Evolutionary conservation across 371 early-diverging fungal genomes (phyloP), one percentile per base, ranked within the genome.

Genomic region (Syncephalis fuscata): DNA sequence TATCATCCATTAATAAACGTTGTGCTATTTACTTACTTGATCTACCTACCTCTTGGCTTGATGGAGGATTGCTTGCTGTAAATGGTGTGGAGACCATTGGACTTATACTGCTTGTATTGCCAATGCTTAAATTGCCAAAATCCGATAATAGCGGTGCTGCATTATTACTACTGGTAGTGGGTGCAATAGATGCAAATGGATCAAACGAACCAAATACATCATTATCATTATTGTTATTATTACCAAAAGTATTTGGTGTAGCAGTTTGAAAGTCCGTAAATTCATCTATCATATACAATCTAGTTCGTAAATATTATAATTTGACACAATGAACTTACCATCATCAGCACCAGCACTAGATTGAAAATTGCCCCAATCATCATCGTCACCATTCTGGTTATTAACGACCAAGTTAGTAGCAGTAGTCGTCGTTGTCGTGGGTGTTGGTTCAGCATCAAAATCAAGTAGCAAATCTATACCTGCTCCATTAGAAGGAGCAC

Each of bases 261-360:
- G 78, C 75, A 38, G 66, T 65, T 46, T 74, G 75, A 46, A 78
- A 78, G 44, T 78, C 78, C 47, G 66, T 70, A 58, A 78, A 78
- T 32, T 75, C 78, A 48, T 74, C 71, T 50, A 22, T n/a, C n/a
- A n/a, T 42, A 40, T 44, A 40, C 5, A 21, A 26, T 32, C 16
- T 38, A 5, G 53, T 32, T 14, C 22, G 25, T 14, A n/a, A n/a
- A 43, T 24, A 21, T 32, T 10, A 23, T 48, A 37, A n/a, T n/a
- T n/a, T 24, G n/a, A 44, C n/a, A n/a, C 21, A 27, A 44, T 21
- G 24, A 38, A 37, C 48, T 42, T 52, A 57, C 56, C 54, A 45
- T 52, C 53, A 25, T 24, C 47, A 16, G 55, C 58, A 21, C 41
- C 37, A 8, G 62, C 59, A 37, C 53, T 60, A n/a, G 41, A 68